phyloP scores from a whole-genome alignment of 2,329 filamentous ascomycete species.

The Cryoendolithus antarcticus region DNA sequence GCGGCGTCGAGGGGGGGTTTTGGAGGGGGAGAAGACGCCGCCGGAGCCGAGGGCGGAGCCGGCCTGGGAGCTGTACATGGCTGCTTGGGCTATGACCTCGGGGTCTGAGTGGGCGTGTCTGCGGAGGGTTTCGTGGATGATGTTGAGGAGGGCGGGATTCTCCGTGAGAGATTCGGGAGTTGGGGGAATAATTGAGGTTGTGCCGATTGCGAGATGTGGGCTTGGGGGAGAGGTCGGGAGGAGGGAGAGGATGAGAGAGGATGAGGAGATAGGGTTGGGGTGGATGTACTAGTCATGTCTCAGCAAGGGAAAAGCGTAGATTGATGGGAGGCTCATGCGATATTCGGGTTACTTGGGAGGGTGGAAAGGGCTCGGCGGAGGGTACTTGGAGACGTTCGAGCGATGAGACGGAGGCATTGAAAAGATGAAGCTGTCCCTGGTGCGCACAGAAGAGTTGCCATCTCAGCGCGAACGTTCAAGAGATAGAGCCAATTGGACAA shows the following conservation, averaged over 20 bases:
- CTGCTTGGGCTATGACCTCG: conserved; percentile 44
- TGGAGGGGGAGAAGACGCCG: conserved; percentile 34
- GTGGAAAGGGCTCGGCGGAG: conserved; percentile 18
- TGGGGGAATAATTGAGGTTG: conserved; percentile 41
- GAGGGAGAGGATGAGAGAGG: conserved; percentile 40
- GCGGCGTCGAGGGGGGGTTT: conserved; percentile 15
- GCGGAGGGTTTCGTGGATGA: conserved; percentile 44
- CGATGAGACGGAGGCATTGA: too few relatives aligned
- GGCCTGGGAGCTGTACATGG: conserved; percentile 46
- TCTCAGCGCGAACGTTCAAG: too few relatives aligned
- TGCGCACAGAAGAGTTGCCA: too few relatives aligned
- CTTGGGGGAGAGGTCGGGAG: conserved; percentile 43
- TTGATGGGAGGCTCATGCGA: conserved; percentile 10
- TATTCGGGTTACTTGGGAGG: conserved; percentile 27
- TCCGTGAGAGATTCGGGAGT: conserved; percentile 43
- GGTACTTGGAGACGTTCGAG: too few relatives aligned
- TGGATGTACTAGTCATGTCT: conserved; percentile 32
- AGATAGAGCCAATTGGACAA: too few relatives aligned
- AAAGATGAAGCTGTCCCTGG: too few relatives aligned
- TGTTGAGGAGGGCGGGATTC: conserved; percentile 43
- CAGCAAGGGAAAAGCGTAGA: conserved; percentile 13
- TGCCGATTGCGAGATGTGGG: conserved; percentile 43
- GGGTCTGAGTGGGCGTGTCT: conserved; percentile 44
- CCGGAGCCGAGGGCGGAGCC: conserved; percentile 42
- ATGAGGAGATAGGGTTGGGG: conserved; percentile 26